Percentiles rank a stretch among this genome's conserved stretches.
Evolutionary conservation across 2,329 filamentous ascomycete species (phyloP).

Genomic region (Colletotrichum phormii): DNA sequence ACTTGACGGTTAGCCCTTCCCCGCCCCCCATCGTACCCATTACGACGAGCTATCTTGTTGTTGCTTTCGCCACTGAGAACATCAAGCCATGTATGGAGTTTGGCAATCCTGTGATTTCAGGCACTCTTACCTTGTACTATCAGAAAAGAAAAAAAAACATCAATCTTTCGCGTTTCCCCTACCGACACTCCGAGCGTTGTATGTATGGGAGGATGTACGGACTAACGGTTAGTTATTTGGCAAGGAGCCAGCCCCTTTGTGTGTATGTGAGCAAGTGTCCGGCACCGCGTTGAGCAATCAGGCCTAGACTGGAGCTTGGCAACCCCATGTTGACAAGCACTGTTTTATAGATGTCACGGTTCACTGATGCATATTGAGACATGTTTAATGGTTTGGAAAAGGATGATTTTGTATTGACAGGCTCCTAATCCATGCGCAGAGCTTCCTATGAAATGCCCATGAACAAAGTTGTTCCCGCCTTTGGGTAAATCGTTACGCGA

Average conservation of each 20-base stretch:
- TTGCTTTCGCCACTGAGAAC: no score
- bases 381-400: not conserved
- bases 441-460: slow-evolving; percentile 33
- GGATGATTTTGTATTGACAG: slow-evolving; percentile 24
- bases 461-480: not conserved
- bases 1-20: no score
- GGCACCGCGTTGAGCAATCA: not conserved
- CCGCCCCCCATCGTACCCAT: no score
- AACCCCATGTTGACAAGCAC: not conserved
- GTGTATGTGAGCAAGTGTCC: no score
- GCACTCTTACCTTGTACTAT: not conserved
- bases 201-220: not conserved
- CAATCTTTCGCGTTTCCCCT: not conserved
- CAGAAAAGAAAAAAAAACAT: no score
- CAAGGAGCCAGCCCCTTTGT: not conserved
- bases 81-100: no score
- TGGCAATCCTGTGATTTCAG: not conserved
- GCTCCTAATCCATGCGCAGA: slow-evolving; percentile 34
- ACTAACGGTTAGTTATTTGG: not conserved
- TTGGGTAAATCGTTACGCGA: not conserved
- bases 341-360: not conserved
- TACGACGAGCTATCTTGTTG: no score
- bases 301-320: not conserved
- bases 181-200: not conserved
- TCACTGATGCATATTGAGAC: not conserved